These are phyloP conservation scores for Gypsophila paniculata DNA, from an alignment of 179 eudicot species.

Conservation along the genomic window DNA sequence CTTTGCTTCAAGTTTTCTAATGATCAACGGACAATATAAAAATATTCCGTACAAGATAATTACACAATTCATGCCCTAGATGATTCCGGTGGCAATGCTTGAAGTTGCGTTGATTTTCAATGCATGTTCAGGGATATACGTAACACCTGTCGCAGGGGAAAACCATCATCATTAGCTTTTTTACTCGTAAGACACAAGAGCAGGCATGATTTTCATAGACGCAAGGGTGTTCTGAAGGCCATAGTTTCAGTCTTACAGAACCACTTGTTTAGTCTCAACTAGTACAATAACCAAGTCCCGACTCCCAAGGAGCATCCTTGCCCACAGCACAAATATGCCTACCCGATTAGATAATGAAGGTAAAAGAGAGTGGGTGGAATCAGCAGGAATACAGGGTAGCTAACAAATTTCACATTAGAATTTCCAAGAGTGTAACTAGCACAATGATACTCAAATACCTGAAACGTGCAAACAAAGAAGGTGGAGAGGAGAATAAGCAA, in stretches of 20 bases:
- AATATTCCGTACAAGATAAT: conserved; percentile 12
- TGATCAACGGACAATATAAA: conserved; percentile 14
- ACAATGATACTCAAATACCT: too few relatives aligned
- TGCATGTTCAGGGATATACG: conserved; percentile 59
- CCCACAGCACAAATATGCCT: too few relatives aligned
- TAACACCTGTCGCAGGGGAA: conserved; percentile 31
- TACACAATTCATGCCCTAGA: conserved; percentile 25
- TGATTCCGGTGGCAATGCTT: conserved; percentile 63
- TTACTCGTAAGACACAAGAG: neutral
- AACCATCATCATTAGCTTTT: conserved; percentile 10
- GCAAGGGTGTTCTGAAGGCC: too few relatives aligned
- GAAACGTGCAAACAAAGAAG: too few relatives aligned
- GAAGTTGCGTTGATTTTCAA: conserved; percentile 83
- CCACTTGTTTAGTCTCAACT: too few relatives aligned
- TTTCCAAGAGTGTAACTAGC: too few relatives aligned
- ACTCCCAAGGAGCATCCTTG: neutral
- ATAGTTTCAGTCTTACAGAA: too few relatives aligned
- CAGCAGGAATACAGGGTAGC: too few relatives aligned
- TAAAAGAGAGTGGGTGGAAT: too few relatives aligned
- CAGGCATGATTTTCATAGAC: neutral
- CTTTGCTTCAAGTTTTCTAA: conserved; percentile 7
- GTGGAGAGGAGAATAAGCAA: neutral
- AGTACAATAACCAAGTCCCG: neutral
- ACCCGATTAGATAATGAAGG: too few relatives aligned
- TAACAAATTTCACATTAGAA: too few relatives aligned